Evolutionary conservation across 192 early-diverging fungal genomes (phyloP), one percentile per base, ranked within the genome.

Genomic region (Fimicolochytrium jonesii): DNA sequence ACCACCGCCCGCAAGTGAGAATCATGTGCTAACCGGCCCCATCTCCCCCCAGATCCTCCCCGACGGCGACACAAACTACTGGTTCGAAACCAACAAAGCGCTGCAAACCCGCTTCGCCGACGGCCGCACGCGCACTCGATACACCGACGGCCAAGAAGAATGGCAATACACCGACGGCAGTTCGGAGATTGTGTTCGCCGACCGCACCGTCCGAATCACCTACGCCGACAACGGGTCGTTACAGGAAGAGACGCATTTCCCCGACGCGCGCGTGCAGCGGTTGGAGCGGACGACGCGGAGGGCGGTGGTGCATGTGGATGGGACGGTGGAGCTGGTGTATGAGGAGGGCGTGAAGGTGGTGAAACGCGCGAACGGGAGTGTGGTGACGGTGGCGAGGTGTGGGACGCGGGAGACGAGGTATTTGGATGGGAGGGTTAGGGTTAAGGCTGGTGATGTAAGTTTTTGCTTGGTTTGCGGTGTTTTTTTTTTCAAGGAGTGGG

Each of bases 141-240:
- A 73, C 39, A 55, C 49, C 15, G 56, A 59, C 32, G 73, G 73
- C 3, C 77, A 78, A 47, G 23, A 55, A 2, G 77, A 78, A 56
- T 46, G 44, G 26, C 37, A 50, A 3, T 66, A 61, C 17, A 47
- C 59, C 2, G 73, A 75, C 52, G 70, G 70, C 6, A 53, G 45
- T 6, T 39, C 45, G 26, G 70, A 72, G 44, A 70, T 78, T 23
- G n/a, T 20, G 1, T 78, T 73, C 56, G 25, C 53, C 4, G 77
- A 78, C 60, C 31, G 56, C 10, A 78, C 66, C 3, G 41, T 68
- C 29, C 62, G 56, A 51, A 56, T 34, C 26, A 31, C 46, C 10
- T 69, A 53, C 35, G 10, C 58, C n/a, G n/a, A n/a, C n/a, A n/a
- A n/a, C n/a, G n/a, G n/a, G n/a, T n/a, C n/a, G n/a, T n/a, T n/a